phyloP scores from a whole-genome alignment of 106 monocot species.

The Dendrobium catenatum region DNA sequence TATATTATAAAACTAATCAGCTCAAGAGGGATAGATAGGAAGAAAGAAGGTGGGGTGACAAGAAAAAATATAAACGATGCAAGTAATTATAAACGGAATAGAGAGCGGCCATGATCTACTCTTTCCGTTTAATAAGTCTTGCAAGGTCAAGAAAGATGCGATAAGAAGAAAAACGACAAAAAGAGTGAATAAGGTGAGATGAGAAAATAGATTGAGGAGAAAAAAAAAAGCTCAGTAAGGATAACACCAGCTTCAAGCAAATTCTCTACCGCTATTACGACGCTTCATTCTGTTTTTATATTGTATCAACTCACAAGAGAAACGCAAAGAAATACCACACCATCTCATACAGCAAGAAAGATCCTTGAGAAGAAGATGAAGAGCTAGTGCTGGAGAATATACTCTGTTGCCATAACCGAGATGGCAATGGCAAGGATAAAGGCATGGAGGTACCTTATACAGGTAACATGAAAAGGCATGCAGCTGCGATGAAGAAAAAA shows the following conservation, averaged over 20 bases:
- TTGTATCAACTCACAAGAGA: background rate
- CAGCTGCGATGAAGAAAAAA: too few relatives aligned
- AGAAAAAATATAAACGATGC: too few relatives aligned
- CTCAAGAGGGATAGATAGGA: constrained; percentile 2
- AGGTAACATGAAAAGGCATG: too few relatives aligned
- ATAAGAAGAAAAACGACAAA: background rate
- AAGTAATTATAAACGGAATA: constrained; percentile 1
- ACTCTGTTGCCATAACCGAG: background rate
- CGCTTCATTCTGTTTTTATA: background rate
- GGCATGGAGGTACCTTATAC: too few relatives aligned
- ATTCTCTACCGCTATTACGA: background rate
- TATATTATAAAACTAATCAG: background rate
- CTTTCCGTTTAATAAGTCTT: background rate
- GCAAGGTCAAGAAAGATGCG: constrained; percentile 5
- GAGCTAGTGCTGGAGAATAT: background rate
- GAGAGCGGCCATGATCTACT: background rate
- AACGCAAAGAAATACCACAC: background rate
- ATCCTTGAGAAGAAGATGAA: background rate
- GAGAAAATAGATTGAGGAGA: background rate
- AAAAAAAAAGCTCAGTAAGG: constrained; percentile 4
- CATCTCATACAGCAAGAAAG: background rate
- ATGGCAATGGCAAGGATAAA: background rate
- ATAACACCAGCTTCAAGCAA: background rate
- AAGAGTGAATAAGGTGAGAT: too few relatives aligned
- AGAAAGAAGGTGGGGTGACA: background rate